Evolutionary conservation across 257 asterid genomes (phyloP).

Genomic region (Verbena officinalis): DNA sequence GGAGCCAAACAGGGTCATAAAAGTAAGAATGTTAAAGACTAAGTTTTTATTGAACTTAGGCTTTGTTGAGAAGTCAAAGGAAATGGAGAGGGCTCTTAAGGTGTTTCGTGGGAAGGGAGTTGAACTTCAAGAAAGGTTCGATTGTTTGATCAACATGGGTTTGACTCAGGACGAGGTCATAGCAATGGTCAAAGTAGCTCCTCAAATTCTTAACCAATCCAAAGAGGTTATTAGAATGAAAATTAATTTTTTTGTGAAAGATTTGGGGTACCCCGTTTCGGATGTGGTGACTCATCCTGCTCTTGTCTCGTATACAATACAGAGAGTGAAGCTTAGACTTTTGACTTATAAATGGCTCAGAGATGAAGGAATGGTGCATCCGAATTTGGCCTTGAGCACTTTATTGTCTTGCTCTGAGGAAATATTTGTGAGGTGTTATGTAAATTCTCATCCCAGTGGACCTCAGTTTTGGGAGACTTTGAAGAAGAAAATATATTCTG

Average conservation of each 20-base stretch:
- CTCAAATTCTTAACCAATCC: slow-evolving; percentile 64
- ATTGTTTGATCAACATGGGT: slow-evolving; percentile 59
- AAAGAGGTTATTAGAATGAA: slow-evolving; percentile 51
- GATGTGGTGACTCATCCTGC: slow-evolving; percentile 48
- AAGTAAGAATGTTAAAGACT: slow-evolving; percentile 44
- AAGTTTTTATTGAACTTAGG: slow-evolving; percentile 58
- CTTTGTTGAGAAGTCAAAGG: slow-evolving; percentile 52
- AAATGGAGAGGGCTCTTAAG: slow-evolving; percentile 54
- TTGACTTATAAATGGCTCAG: slow-evolving; percentile 68
- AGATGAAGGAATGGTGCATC: slow-evolving; percentile 41
- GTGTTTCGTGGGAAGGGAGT: slow-evolving; percentile 58
- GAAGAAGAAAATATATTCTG: slow-evolving; percentile 45
- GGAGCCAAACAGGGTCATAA: slow-evolving; percentile 28
- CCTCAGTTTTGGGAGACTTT: slow-evolving; percentile 53
- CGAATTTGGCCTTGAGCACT: slow-evolving; percentile 61
- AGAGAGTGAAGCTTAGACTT: slow-evolving; percentile 59
- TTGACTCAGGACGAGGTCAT: slow-evolving; percentile 46
- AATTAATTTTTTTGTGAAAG: slow-evolving; percentile 45
- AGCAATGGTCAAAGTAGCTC: slow-evolving; percentile 50
- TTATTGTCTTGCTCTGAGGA: slow-evolving; percentile 57
- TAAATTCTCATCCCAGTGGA: slow-evolving; percentile 62
- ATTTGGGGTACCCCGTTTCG: slow-evolving; percentile 54
- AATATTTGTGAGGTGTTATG: slow-evolving; percentile 45
- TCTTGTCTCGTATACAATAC: slow-evolving; percentile 40
- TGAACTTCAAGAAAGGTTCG: slow-evolving; percentile 70